Evolutionary conservation across 208 protist species (phyloP), one percentile per base, ranked within the genome.

Genomic region (Trypanosoma melophagium): DNA sequence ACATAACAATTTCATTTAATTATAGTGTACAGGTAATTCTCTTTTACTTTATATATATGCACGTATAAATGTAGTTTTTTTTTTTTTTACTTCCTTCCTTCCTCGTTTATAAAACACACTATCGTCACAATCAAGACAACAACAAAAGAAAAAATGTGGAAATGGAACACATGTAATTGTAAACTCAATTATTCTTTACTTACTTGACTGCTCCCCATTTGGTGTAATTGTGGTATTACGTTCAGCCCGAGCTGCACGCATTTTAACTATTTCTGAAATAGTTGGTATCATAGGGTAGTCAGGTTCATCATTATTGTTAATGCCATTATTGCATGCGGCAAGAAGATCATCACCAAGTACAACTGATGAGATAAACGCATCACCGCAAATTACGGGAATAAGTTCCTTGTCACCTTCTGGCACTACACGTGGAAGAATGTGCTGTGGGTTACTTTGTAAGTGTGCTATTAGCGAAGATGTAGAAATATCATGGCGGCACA

Each of bases 221-320:
- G 28, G 19, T 44, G 5, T 35, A 5, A 35, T 21, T 24, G 9
- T 54, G 10, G 60, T 8, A 4, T 17, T 54, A 28, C 52, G 41
- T 51, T 35, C 28, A 16, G 12, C 13, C 14, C 35, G 17, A 25
- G 16, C 21, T 42, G 21, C 31, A 7, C 49, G 57, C 16, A 41
- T 55, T 24, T 35, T 41, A 9, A 45, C 71, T 59, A 64, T 50
- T 65, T 87, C 67, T 9, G 71, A 25, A 31, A 81, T 45, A 12
- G 89, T 95, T 0, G 89, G 86, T 52, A 90, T 84, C 83, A 95
- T 88, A 14, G 89, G 86, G 63, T 84, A 95, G 45, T 92, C 89
- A 0, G 77, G 78, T n/a, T 88, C 89, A 17, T 65, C 80, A 31
- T 76, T 62, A 25, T 82, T 80, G 8, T 49, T 19, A 12, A 25